A percentile compares a stretch with the other conserved stretches of the same genome.
Evolutionary conservation across 148 eudicot species (phyloP).

Genomic region (Camellia sinensis): DNA sequence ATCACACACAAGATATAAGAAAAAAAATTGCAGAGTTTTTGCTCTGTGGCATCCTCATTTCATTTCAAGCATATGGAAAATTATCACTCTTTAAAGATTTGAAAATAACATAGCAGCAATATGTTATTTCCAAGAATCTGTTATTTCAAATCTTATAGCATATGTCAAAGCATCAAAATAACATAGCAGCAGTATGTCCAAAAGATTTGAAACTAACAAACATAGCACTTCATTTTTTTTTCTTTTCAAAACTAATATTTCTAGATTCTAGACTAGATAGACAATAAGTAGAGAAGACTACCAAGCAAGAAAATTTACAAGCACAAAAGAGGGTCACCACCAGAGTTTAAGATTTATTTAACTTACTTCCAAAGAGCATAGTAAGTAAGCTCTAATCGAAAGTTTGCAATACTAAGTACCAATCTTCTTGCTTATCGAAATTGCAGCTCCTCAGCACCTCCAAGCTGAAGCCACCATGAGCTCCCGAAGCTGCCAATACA

Average conservation of each 20-base stretch:
- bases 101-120: neutral
- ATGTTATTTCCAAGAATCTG: too few relatives aligned
- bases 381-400: constrained; percentile 38
- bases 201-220: constrained; percentile 6
- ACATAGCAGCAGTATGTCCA: neutral
- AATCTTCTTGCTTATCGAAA: constrained; percentile 12
- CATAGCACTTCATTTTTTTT: neutral
- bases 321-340: constrained; percentile 4
- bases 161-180: neutral
- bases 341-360: neutral
- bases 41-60: neutral
- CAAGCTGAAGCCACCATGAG: constrained; percentile 50
- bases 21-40: neutral
- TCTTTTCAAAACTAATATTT: neutral
- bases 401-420: constrained; percentile 11
- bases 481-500: constrained; percentile 46
- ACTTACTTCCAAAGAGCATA: neutral
- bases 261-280: constrained; percentile 7
- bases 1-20: neutral
- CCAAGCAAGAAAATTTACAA: constrained; percentile 12
- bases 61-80: neutral
- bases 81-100: neutral
- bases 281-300: constrained; percentile 16
- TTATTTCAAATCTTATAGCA: too few relatives aligned
- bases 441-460: constrained; percentile 38